Base-by-base conservation (phyloP, 306 rosid genomes). In the Prinsepia uniflora region DNA sequence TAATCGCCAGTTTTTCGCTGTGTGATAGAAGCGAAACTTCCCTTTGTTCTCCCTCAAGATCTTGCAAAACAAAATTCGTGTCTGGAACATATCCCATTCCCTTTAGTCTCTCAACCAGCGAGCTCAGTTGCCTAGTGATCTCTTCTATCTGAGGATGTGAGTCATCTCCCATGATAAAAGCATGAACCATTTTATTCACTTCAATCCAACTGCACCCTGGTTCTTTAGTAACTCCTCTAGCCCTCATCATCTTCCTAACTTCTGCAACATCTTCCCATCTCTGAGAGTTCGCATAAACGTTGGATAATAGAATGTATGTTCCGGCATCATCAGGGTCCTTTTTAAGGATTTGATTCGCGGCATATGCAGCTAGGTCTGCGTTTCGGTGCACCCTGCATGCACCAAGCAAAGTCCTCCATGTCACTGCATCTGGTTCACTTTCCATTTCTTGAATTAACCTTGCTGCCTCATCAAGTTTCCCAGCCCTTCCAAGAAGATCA, bases 151-250 rank as follows among this genome's bases (percentile, higher is more conserved):
- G 88, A 72, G 93, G 93, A 75, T 92, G 93, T 5, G 91, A 84
- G 72, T 81, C 73, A 81, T 88, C 98, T 65, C 96, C 86, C 77
- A 86, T 52, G 65, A 84, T 83, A 82, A 92, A 92, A 79, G 91
- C 85, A 80, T 88, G 96, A 36, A 92, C 81, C 75, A 80, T 72
- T 71, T 78, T 90, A 57, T 86, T 72, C 81, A 88, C 90, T 78
- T 93, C 98, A 83, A 90, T 79, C 98, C 98, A 92, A 79, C 98
- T 90, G 67, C 96, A 90, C 43, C 96, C 96, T 36, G 96, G 93
- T 80, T 90, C 92, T 85, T 92, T 92, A 70, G 68, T 88, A 71
- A 92, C 72, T 53, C 98, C 96, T 68, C 77, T 82, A 68, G 5
- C 68, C 72, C 71, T 85, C 96, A 92, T 90, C 53, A 47, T 60